Base-by-base conservation (phyloP, 805 yeast genomes). In the Zygoascus ofunaensis region DNA sequence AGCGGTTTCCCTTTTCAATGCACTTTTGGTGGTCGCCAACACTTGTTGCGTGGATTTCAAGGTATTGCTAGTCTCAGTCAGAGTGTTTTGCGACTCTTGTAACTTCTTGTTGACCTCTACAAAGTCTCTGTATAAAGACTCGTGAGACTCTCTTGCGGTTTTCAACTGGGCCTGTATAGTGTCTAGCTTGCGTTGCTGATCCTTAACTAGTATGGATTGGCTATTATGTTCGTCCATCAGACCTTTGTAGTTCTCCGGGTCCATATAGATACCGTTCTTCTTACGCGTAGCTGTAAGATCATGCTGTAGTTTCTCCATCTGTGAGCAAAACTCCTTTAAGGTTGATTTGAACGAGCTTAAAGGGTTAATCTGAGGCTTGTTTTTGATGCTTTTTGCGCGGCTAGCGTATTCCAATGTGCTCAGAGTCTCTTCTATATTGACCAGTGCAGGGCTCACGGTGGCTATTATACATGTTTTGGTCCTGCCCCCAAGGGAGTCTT, bases 381-480 rank as follows among this genome's bases (percentile, higher is more conserved):
- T 81, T 54, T 76, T 76, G 49, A 87, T 85, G 50, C 77, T 80
- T 51, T 86, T 84, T 2, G 96, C 96, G 48, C 87, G 79, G 43
- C 80, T 77, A 3, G 96, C 95, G 60, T 87, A 87, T 51, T 86
- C 92, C 42, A 87, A 68, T 0, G 96, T 87, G 52, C 92, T 82
- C 36, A 81, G 60, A 0, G 95, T 84, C 59, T 87, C 96, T 23
- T 82, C 89, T n/a, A 77, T 65, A 48, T 82, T 83, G 23, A 76
- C 69, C 47, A 73, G 73, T 0, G 94, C 94, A 0, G 95, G 94
- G 5, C 94, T 84, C 2, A 87, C 73, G 0, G 95, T 87, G 1
- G 95, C 94, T 21, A 87, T 83, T 45, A 87, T 70, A 26, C 89
- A 80, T 0, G 97, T 87, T 56, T 84, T 82, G 0, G 96, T 87